Evolutionary conservation across 2,329 filamentous ascomycete species (phyloP), one percentile per base, ranked within the genome.

Genomic region (Aureobasidium pullulans): DNA sequence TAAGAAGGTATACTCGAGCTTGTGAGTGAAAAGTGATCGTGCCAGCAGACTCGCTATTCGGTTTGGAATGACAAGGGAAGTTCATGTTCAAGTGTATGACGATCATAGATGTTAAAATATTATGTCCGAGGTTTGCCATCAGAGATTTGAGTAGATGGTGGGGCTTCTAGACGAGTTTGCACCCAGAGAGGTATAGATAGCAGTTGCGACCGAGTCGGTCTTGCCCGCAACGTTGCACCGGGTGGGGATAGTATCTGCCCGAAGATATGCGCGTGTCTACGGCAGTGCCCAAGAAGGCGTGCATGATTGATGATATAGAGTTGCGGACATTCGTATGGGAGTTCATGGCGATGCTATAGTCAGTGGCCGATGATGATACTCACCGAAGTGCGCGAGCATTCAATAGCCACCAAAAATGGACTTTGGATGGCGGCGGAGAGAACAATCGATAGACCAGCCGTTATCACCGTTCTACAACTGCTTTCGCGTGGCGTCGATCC

Each of bases 371-470:
- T n/a, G 28, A 16, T 4, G 1, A n/a, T n/a, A 4, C 31, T 28
- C 1, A n/a, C 15, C 1, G 29, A 16, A 10, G 23, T 10, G 7
- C 7, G 31, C 31, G 19, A 39, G 39, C n/a, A 44, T n/a, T 11
- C 39, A 7, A 23, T 16, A 31, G n/a, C 4, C 10, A 10, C n/a
- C 15, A 36, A 3, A 6, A 42, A 16, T n/a, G 28, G 5, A 29
- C 10, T 11, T 36, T 36, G 52, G 19, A n/a, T 11, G 23, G 23
- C 19, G 29, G 32, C 16, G 53, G 42, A 15, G 11, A 44, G 37
- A 34, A 57, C 47, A 23, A 57, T 57, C 53, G 53, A 57, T 57
- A 57, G 34, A 47, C 53, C 3, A 39, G 31, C 53, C 53, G 53
- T 57, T 57, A 10, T 29, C 8, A 7, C 53, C 53, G 53, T 57